Evolutionary conservation across 2,329 filamentous ascomycete species (phyloP), one percentile per base, ranked within the genome.

Genomic region (Aureobasidium lini): DNA sequence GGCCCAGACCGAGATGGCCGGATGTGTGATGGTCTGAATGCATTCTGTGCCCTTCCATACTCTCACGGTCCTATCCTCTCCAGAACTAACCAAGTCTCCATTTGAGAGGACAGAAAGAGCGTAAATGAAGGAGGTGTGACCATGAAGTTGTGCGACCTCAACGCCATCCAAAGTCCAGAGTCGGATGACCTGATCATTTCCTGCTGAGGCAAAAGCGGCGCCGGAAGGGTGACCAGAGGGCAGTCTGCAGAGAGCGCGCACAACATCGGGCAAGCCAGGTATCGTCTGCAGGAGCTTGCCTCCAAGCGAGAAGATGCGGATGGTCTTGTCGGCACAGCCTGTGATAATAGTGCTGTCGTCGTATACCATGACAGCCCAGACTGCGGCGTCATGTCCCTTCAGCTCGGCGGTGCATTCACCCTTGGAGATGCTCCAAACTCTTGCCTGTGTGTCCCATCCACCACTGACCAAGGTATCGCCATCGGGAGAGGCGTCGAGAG

Each of bases 121-220:
- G 73, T 99, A 99, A 60, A 99, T 94, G 71, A 96, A 99, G 69
- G 87, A 95, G 60, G 95, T 91, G 68, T 99, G 95, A 0, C 93
- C 94, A 61, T 86, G 83, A 3, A 99, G 79, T 71, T 92, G 86
- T 9, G 82, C 87, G 10, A 96, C 79, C 61, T 89, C 82, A 52
- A 86, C 79, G 0, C 94, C 94, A 57, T 87, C 83, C 29, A 95
- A 70, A 37, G 87, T 94, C 88, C 92, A 99, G 4, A 97, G 74
- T 47, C 92, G 84, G 62, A 99, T 88, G 18, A 92, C 78, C 31
- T 90, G 90, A 69, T 99, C 94, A 68, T 97, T 99, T 66, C 90
- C 90, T 15, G 94, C 92, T 44, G 92, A 95, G 47, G 92, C 94
- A 71, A 99, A 92, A n/a, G 95, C 87, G 16, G 91, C 93, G 11